Evolutionary conservation across 192 early-diverging fungal genomes (phyloP).

Genomic region (Glomus cerebriforme): DNA sequence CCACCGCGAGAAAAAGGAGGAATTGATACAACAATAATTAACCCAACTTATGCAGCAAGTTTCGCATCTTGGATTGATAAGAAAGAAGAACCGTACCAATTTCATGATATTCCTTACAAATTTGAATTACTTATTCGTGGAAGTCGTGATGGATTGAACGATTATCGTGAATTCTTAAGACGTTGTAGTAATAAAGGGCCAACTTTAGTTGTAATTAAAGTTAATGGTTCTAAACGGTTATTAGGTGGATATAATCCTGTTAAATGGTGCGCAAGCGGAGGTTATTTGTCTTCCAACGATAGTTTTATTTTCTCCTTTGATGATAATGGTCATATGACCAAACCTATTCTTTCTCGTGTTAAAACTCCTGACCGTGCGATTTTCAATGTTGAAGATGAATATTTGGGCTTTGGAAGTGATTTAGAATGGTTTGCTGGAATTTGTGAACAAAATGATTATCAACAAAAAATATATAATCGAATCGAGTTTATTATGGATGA

Average conservation of each 20-base stretch:
- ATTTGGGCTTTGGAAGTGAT: conserved; percentile 14
- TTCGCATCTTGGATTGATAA: conserved; percentile 27
- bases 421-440: conserved; percentile 5
- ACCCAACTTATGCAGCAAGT: neutral
- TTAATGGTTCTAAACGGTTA: neutral
- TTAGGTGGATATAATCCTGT: conserved; percentile 30
- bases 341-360: conserved; percentile 24
- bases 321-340: neutral
- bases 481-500: conserved; percentile 7
- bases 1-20: neutral
- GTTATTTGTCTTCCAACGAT: neutral
- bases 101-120: neutral
- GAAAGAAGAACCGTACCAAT: conserved; percentile 7
- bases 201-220: conserved; percentile 24
- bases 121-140: conserved; percentile 20
- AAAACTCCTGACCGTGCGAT: conserved; percentile 1
- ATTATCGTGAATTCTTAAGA: conserved; percentile 13
- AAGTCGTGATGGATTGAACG: conserved; percentile 22
- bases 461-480: neutral
- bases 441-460: conserved; percentile 8
- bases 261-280: conserved; percentile 8
- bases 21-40: conserved; percentile 18
- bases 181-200: conserved; percentile 19
- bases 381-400: conserved; percentile 12
- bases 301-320: conserved; percentile 33